These are phyloP conservation scores for Auxenochlorella protothecoides DNA, from an alignment of 139 green algal genomes.

Conservation along the genomic window DNA sequence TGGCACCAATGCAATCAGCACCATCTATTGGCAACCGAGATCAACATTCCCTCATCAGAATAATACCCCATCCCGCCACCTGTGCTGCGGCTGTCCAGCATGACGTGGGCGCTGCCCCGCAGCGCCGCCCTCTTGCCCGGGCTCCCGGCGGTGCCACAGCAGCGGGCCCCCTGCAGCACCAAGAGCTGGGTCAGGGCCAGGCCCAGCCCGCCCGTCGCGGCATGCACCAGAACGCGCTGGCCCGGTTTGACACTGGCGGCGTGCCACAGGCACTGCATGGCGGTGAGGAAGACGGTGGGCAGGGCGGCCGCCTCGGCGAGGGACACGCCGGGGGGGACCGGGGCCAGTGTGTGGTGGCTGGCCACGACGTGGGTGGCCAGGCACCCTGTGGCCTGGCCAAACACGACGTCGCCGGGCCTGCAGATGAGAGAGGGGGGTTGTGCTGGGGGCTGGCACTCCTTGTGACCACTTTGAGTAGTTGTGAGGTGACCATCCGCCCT, in stretches of 20 bases:
- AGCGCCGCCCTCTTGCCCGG: conserved; percentile 35
- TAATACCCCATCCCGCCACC: no score
- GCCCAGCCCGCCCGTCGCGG: conserved; percentile 65
- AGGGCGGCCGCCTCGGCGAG: conserved; percentile 59
- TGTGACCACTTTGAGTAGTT: no score
- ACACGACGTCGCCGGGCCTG: conserved; percentile 48
- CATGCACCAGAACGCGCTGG: conserved; percentile 54
- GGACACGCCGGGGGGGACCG: conserved; percentile 42
- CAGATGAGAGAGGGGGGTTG: no score
- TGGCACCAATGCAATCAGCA: no score
- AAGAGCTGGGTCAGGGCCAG: conserved; percentile 57
- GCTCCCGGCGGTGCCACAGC: conserved; percentile 44
- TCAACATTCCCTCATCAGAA: no score
- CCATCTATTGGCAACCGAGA: no score
- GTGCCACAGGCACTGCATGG: conserved; percentile 29
- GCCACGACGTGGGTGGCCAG: conserved; percentile 59
- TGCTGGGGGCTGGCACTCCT: no score
- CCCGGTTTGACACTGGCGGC: conserved; percentile 23
- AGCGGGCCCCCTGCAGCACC: conserved; percentile 18
- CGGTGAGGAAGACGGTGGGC: conserved; percentile 72
- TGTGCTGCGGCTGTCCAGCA: no score
- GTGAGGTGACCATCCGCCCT: no score
- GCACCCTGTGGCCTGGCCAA: conserved; percentile 62
- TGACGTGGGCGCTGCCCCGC: background rate
- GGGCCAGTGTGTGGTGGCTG: conserved; percentile 44